Percentiles rank a stretch among this genome's conserved stretches.
Conservation (phyloP, 768 basidiomycete genomes). For the Agrocybe praecox region DNA sequence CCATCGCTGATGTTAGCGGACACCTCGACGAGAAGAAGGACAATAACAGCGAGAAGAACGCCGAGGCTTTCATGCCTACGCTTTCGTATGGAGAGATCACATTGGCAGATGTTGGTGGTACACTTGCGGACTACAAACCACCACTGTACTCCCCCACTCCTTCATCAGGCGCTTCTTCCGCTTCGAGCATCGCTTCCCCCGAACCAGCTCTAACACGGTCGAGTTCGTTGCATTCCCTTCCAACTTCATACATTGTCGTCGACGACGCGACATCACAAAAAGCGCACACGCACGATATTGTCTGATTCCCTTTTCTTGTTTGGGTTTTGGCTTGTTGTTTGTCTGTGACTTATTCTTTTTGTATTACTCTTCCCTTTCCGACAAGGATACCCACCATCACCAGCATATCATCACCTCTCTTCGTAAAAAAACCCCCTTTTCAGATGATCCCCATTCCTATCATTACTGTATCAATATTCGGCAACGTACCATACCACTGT, state of each 20-base stretch:
- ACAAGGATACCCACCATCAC: not conserved
- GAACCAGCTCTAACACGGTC: conserved; percentile 25
- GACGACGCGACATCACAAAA: conserved; percentile 16
- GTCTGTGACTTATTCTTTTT: conserved; percentile 3
- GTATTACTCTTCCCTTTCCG: not conserved
- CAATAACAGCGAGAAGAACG: conserved; percentile 28
- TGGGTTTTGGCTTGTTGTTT: not conserved
- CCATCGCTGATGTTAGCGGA: conserved; percentile 41
- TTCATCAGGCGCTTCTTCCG: conserved; percentile 37
- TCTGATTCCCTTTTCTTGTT: conserved; percentile 10
- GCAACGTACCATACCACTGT: not conserved
- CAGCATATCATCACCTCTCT: not conserved
- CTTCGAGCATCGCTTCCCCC: conserved; percentile 33
- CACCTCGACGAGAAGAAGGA: conserved; percentile 36
- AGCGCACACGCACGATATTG: conserved; percentile 24
- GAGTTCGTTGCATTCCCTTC: conserved; percentile 32
- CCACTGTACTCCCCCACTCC: conserved; percentile 31
- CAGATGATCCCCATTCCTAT: conserved; percentile 3
- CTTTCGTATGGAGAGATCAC: conserved; percentile 23
- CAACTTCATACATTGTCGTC: conserved; percentile 3
- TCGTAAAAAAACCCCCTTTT: not conserved
- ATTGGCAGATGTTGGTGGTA: conserved; percentile 31
- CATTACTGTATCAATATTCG: conserved; percentile 16
- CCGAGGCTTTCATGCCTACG: conserved; percentile 31
- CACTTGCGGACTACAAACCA: conserved; percentile 37